phyloP scores from a whole-genome alignment of 345 rosid genomes.

The Acer negundo region DNA sequence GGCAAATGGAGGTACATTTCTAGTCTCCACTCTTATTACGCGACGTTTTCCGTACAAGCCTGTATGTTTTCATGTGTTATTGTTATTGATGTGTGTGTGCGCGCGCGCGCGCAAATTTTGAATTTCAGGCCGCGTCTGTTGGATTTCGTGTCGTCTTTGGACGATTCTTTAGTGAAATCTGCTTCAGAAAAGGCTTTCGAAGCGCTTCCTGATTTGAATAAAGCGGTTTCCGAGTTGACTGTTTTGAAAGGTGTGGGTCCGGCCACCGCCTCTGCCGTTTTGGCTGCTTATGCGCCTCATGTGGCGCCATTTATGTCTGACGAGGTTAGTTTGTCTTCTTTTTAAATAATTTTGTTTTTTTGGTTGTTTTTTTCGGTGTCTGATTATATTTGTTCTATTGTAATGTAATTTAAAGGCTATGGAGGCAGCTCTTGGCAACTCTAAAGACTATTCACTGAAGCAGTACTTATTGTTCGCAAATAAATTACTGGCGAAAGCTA shows the following conservation, averaged over 20 bases:
- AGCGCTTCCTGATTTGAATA: slow-evolving; percentile 71
- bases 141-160: slow-evolving; percentile 68
- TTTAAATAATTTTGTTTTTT: not conserved
- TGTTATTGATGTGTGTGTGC: not conserved
- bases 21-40: not conserved
- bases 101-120: not conserved
- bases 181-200: slow-evolving; percentile 75
- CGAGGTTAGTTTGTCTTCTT: slow-evolving; percentile 48
- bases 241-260: slow-evolving; percentile 91
- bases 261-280: slow-evolving; percentile 85
- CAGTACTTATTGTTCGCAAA: slow-evolving; percentile 57
- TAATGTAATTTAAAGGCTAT: slow-evolving; percentile 53
- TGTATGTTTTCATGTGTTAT: not conserved
- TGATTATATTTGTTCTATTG: not conserved
- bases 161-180: slow-evolving; percentile 61
- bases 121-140: slow-evolving; percentile 73
- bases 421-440: slow-evolving; percentile 68
- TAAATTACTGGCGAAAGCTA: slow-evolving; percentile 59
- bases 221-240: slow-evolving; percentile 70
- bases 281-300: slow-evolving; percentile 86
- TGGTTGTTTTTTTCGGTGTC: not conserved
- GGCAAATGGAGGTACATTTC: slow-evolving; percentile 77
- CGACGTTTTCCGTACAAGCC: no score
- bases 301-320: slow-evolving; percentile 87
- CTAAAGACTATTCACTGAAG: slow-evolving; percentile 78